These are phyloP conservation scores for Geotrichum macrosporum DNA, from an alignment of 1,139 yeast genomes.

Conservation along the genomic window DNA sequence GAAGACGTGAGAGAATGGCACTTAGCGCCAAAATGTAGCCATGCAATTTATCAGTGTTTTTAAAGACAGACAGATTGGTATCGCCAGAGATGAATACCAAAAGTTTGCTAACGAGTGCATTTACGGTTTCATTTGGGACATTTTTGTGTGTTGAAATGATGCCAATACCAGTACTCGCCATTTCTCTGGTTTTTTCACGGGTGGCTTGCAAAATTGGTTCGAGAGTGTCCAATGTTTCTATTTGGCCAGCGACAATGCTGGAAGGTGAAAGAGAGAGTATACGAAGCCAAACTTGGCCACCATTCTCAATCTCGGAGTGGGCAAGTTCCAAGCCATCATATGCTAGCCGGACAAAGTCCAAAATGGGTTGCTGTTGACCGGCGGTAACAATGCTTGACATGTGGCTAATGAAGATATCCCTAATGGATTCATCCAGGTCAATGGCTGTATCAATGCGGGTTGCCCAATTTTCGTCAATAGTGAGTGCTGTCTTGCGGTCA, in stretches of 20 bases:
- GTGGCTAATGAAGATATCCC: conserved; percentile 37
- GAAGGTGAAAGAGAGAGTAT: conserved; percentile 32
- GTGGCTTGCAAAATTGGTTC: conserved; percentile 29
- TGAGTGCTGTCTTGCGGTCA: conserved; percentile 52
- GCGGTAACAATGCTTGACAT: conserved; percentile 22
- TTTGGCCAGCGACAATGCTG: conserved; percentile 24
- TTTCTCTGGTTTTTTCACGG: conserved; percentile 30
- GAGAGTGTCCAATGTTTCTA: conserved; percentile 16
- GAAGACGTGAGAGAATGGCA: conserved; percentile 51
- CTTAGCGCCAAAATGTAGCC: conserved; percentile 43
- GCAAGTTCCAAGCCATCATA: conserved; percentile 37
- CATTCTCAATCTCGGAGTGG: conserved; percentile 20
- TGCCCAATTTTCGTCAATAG: conserved; percentile 72
- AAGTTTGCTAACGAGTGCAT: conserved; percentile 21
- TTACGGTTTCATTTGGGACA: conserved; percentile 27
- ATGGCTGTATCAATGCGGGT: conserved; percentile 67
- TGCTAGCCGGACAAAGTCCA: conserved; percentile 32
- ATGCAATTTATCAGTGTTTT: conserved; percentile 21
- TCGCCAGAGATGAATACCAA: conserved; percentile 11
- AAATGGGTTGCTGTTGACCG: conserved; percentile 21
- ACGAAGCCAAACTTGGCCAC: conserved; percentile 33
- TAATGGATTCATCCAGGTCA: conserved; percentile 55
- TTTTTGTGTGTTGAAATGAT: conserved; percentile 50
- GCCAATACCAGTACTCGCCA: conserved; percentile 51
- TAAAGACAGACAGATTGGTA: conserved; percentile 14